Evolutionary conservation across 1,284 basidiomycete genomes (phyloP), one percentile per base, ranked within the genome.

Genomic region (Tilletiaria anomala): DNA sequence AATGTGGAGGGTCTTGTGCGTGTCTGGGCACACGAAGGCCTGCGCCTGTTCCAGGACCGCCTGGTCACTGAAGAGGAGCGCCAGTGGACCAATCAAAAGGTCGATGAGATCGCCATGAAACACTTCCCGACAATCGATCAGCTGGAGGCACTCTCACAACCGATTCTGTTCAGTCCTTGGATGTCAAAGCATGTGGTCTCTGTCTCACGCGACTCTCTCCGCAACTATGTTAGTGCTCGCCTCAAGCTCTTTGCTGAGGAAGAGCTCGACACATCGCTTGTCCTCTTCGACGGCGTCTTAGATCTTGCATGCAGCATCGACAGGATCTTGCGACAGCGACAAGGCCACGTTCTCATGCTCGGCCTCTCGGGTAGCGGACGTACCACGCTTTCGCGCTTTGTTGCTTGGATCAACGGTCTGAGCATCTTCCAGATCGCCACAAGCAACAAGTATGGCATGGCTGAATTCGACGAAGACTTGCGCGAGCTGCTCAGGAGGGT

Each of bases 401-500:
- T 97, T 32, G 93, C 93, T 0, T 99, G 93, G 93, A 88, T 99
- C 80, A 94, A 97, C 57, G 93, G 93, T 33, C 73, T 99, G 35
- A 89, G 84, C 65, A 89, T 99, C 53, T 99, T 93, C 75, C 87
- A 91, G 65, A 91, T 99, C 75, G 93, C 94, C 65, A 89, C 94
- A 3, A 93, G 88, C 17, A 96, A 96, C 73, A 89, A 87, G 68
- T 99, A 99, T 68, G 93, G 86, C 1, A 88, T 85, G 17, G 88
- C 89, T 20, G 88, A 97, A 69, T 99, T 99, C 60, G 93, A 97
- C 57, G 91, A 97, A 51, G 93, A 99, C 65, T 74, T 99, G 35
- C 79, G 93, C 21, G 83, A 79, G 0, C 86, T 99, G 2, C 78
- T 99, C 22, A 82, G 89, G 29, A 79, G 93, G 20, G 75, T 91